Conservation (phyloP, 192 early-diverging fungal genomes). For the Linnemannia elongata region DNA sequence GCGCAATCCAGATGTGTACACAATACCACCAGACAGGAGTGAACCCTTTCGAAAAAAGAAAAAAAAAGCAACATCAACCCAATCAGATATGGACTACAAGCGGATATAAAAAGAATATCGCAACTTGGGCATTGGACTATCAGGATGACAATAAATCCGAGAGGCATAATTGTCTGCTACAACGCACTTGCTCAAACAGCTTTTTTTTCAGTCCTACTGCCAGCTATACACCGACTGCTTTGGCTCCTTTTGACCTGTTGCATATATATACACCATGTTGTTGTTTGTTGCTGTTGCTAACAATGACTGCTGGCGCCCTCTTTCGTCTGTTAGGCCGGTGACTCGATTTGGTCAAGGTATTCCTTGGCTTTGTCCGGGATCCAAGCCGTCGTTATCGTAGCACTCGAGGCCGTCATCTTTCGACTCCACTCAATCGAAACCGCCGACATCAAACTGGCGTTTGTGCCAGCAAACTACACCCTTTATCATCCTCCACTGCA, state of each 20-base stretch:
- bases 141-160: constrained; percentile 19
- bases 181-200: background rate
- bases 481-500: background rate
- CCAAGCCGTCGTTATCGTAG: constrained; percentile 67
- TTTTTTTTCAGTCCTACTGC: background rate
- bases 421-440: constrained; percentile 50
- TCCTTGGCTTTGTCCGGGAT: constrained; percentile 55
- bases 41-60: too few relatives aligned
- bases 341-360: constrained; percentile 55
- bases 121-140: background rate
- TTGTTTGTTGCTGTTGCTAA: background rate
- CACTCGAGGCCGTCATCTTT: constrained; percentile 68
- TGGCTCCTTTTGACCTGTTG: background rate
- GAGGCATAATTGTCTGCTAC: background rate
- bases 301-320: background rate
- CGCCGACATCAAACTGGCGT: constrained; percentile 18
- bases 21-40: too few relatives aligned
- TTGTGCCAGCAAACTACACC: background rate
- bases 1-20: too few relatives aligned
- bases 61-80: background rate
- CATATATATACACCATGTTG: background rate
- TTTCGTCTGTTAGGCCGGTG: constrained; percentile 38
- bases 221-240: background rate
- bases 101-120: background rate
- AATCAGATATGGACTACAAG: background rate